Conservation (phyloP, 306 rosid species). For the Corylus avellana region DNA sequence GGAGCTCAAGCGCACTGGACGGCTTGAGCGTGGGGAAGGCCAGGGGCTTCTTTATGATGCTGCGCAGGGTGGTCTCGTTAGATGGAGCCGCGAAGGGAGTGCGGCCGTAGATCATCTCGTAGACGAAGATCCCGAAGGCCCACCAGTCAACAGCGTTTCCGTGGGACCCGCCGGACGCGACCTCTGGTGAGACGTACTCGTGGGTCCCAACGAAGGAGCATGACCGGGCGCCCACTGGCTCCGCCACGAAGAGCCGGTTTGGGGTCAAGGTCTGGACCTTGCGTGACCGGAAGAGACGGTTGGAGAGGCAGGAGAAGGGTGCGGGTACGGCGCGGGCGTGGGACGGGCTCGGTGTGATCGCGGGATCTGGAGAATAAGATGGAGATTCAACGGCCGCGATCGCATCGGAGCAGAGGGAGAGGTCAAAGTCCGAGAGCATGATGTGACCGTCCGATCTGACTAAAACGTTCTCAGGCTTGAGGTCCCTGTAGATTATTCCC, state of each 20-base stretch:
- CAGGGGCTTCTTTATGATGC: conserved; percentile 65
- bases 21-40: conserved; percentile 58
- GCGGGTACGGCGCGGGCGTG: conserved; percentile 36
- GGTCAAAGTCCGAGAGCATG: conserved; percentile 97
- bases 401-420: conserved; percentile 75
- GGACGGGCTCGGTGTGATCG: conserved; percentile 17
- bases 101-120: conserved; percentile 82
- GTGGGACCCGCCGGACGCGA: conserved; percentile 91
- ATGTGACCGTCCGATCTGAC: conserved; percentile 99
- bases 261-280: conserved; percentile 59
- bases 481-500: conserved; percentile 94
- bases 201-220: conserved; percentile 94
- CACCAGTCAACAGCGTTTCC: conserved; percentile 99
- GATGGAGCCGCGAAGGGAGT: conserved; percentile 82
- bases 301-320: conserved; percentile 60
- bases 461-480: conserved; percentile 92
- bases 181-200: conserved; percentile 94
- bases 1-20: conserved; percentile 53
- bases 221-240: conserved; percentile 81
- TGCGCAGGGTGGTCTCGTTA: conserved; percentile 64
- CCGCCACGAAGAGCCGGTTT: conserved; percentile 88
- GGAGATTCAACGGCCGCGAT: conserved; percentile 88
- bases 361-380: conserved; percentile 32
- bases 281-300: conserved; percentile 69
- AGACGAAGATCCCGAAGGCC: conserved; percentile 87